Conservation (phyloP, 2,329 filamentous ascomycete genomes). For the Chaetomium sp. region DNA sequence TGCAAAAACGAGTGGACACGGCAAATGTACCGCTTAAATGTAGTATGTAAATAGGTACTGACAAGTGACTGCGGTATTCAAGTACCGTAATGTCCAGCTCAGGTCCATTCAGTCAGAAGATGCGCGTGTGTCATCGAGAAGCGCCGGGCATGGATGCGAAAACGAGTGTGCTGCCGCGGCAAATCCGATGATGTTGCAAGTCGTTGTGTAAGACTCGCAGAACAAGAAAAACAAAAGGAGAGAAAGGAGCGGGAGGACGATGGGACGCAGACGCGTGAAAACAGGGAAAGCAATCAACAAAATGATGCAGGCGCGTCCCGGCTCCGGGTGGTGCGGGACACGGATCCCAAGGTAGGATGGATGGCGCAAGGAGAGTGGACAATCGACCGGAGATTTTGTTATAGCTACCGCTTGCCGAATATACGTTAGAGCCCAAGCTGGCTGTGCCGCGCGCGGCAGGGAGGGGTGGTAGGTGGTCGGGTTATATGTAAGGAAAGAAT, state of each 20-base stretch:
- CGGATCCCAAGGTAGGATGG: slow-evolving; percentile 18
- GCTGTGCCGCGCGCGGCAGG: slow-evolving; percentile 17
- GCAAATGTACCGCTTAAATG: slow-evolving; percentile 17
- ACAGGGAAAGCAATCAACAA: slow-evolving; percentile 19
- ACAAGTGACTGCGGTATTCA: background rate
- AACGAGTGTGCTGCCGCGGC: slow-evolving; percentile 2
- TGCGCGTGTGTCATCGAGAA: slow-evolving; percentile 8
- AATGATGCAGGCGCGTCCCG: slow-evolving; percentile 31
- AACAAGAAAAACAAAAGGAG: slow-evolving; percentile 15
- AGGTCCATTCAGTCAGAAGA: slow-evolving; percentile 1
- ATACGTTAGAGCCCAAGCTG: slow-evolving; percentile 30
- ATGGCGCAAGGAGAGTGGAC: slow-evolving; percentile 30
- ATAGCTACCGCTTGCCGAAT: slow-evolving; percentile 34
- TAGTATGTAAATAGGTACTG: background rate
- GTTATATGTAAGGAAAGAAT: slow-evolving; percentile 5
- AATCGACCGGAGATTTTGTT: slow-evolving; percentile 21
- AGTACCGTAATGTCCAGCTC: background rate
- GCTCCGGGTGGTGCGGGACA: slow-evolving; percentile 27
- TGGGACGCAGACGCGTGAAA: slow-evolving; percentile 26
- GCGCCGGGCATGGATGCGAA: slow-evolving; percentile 3
- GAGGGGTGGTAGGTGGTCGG: background rate
- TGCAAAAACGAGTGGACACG: slow-evolving; percentile 26
- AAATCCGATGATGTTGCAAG: background rate
- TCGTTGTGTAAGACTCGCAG: slow-evolving; percentile 1
- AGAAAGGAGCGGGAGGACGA: slow-evolving; percentile 8